Base-by-base conservation (phyloP, 129 eudicot species). In the Tagetes patula region DNA sequence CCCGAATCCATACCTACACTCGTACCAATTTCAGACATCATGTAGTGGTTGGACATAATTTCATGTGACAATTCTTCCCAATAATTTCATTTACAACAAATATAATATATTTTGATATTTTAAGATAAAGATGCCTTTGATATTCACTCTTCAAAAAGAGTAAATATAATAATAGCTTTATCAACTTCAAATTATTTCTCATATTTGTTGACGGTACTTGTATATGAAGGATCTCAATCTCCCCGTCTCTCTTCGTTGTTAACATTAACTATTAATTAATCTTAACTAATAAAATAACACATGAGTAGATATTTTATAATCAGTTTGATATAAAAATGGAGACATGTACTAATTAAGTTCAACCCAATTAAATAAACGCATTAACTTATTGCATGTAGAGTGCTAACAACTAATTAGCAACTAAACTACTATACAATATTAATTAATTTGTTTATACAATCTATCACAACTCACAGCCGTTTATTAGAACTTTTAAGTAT, bases 31-130 rank as follows among this genome's bases (percentile, higher is more conserved):
- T 59, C 36, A 48, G 71, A 70, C 81, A 78, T 78, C 67, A 46
- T 76, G 75, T 6, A 76, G 80, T 78, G 60, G 77, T 71, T 71
- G 77, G 77, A 36, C 48, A 53, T 70, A 71, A 50, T 70, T 70
- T 33, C 75, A 56, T 46, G 52, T 59, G 43, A 69, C 52, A 77
- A 38, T 0, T 69, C 50, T 33, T 46, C 20, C 13, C 41, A 67
- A 34, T 63, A 50, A 48, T 27, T 45, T 30, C 39, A 55, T 59
- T 59, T 4, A 30, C 3, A 3, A 8, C 4, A 10, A 59, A 31
- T 3, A 56, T 3, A 30, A 56, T 31, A 58, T 58, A 58, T 31
- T 58, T 14, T n/a, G 5, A 4, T 7, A 32, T 60, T 2, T 60
- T 3, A 60, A 33, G 43, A 60, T 60, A 33, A 60, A 34, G 27